A percentile compares a stretch with the other conserved stretches of the same genome.
These are phyloP conservation scores for Cladosporium sp. DNA, from an alignment of 2,329 filamentous ascomycete species.

Conservation along the genomic window DNA sequence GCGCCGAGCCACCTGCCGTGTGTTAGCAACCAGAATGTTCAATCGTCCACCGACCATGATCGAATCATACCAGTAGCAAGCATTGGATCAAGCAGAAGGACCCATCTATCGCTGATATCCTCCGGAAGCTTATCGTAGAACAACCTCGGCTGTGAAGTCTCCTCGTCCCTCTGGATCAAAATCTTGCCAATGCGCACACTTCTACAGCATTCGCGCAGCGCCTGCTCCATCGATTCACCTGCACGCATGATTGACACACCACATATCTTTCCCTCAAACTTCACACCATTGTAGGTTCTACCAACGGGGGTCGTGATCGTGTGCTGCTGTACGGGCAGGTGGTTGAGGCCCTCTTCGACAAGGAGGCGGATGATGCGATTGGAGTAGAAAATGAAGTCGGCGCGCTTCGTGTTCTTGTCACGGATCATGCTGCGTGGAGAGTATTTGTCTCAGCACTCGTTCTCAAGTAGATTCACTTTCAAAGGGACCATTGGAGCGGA, in stretches of 20 bases:
- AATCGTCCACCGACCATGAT: background rate
- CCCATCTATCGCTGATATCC: constrained; percentile 90
- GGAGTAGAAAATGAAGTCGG: constrained; percentile 98
- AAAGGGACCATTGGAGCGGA: constrained; percentile 21
- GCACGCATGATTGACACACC: constrained; percentile 98
- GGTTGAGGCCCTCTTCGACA: constrained; percentile 95
- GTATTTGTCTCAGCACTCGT: background rate
- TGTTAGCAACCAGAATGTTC: too few relatives aligned
- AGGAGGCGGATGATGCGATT: constrained; percentile 95
- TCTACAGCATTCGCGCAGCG: constrained; percentile 88
- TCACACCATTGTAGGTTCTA: constrained; percentile 78
- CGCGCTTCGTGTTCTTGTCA: constrained; percentile 79
- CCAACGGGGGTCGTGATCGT: constrained; percentile 88
- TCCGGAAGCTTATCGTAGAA: constrained; percentile 97
- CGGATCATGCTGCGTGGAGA: constrained; percentile 74
- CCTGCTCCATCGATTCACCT: constrained; percentile 97
- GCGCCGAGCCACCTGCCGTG: constrained; percentile 74
- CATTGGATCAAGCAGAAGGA: constrained; percentile 95
- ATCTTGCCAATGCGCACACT: constrained; percentile 99
- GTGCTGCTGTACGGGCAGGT: constrained; percentile 84
- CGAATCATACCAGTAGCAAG: constrained; percentile 77
- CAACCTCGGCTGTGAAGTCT: constrained; percentile 82
- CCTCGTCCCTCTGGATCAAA: constrained; percentile 92
- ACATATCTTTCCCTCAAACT: constrained; percentile 97
- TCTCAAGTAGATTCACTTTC: background rate